Evolutionary conservation across 768 basidiomycete genomes (phyloP).

Genomic region (Gloeostereum incarnatum): DNA sequence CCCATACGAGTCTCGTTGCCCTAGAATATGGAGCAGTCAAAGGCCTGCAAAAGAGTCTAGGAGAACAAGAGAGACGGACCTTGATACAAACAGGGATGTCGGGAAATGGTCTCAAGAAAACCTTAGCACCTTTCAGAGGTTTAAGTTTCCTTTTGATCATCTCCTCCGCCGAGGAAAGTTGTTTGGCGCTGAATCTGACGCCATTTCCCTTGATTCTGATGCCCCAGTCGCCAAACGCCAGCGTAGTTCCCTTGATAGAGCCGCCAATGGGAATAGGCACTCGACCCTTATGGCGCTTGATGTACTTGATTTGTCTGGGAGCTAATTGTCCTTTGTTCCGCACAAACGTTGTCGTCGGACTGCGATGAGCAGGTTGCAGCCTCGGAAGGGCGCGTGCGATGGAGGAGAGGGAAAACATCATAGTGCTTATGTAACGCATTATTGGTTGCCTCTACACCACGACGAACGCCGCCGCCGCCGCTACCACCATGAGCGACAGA

Average conservation of each 20-base stretch:
- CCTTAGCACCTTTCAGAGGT: slow-evolving; percentile 78
- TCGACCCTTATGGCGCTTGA: slow-evolving; percentile 86
- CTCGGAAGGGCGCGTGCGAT: slow-evolving; percentile 7
- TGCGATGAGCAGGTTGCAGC: slow-evolving; percentile 12
- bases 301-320: slow-evolving; percentile 73
- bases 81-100: slow-evolving; percentile 97
- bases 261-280: slow-evolving; percentile 84
- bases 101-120: slow-evolving; percentile 87
- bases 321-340: slow-evolving; percentile 61
- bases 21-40: slow-evolving; percentile 22
- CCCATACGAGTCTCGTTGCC: slow-evolving; percentile 99
- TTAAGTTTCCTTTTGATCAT: slow-evolving; percentile 88
- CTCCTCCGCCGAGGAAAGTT: slow-evolving; percentile 79
- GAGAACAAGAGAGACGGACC: slow-evolving; percentile 30
- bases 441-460: slow-evolving; percentile 4
- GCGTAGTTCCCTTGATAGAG: slow-evolving; percentile 86
- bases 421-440: slow-evolving; percentile 3
- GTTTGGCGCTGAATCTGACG: slow-evolving; percentile 78
- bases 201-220: slow-evolving; percentile 81
- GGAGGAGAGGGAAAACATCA: slow-evolving; percentile 11
- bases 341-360: slow-evolving; percentile 25
- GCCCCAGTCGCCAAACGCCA: slow-evolving; percentile 90
- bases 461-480: slow-evolving; percentile 2
- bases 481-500: slow-evolving; percentile 49
- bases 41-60: slow-evolving; percentile 1